Evolutionary conservation across 306 rosid genomes (phyloP), one percentile per base, ranked within the genome.

Genomic region (Carpinus viminea): DNA sequence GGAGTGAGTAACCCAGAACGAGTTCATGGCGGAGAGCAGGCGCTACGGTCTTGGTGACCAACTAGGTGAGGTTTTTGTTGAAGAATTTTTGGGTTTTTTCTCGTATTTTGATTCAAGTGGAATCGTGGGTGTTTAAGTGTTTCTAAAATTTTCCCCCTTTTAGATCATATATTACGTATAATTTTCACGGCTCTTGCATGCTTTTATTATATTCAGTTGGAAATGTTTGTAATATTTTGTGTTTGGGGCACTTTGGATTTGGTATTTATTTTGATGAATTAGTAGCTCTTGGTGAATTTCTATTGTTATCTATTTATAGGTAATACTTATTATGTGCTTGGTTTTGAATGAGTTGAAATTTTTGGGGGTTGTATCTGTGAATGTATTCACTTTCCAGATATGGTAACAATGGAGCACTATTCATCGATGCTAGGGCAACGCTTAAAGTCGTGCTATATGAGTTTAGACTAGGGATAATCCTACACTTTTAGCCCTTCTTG

Each of bases 11-110:
- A 66, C 76, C 16, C 10, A 21, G 46, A 48, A 47, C 12, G 51
- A 26, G 13, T 62, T 84, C 83, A 86, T 89, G 90, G 89, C 85
- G 21, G 90, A 85, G 8, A 56, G 36, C 72, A 78, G 85, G 84
- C 86, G 84, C 36, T 74, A 59, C 59, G 82, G 53, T 76, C 81
- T 83, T 52, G 80, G 72, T 17, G 85, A 78, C 62, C 90, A 81
- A 31, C 61, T 76, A 13, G 87, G 90, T 89, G 57, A 65, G 82
- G 16, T 64, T 9, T 21, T 24, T 34, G 12, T 24, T 59, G 18
- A 20, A 24, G 11, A 15, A n/a, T n/a, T 41, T 70, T 0, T n/a
- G 13, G 71, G 15, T 1, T 65, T 65, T 65, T 26, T 7, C 7
- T 66, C 9, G 51, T 3, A 9, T 66, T 24, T 13, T 31, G 26